Conservation (phyloP, 2,329 filamentous ascomycete genomes). For the Daldinia sp. region DNA sequence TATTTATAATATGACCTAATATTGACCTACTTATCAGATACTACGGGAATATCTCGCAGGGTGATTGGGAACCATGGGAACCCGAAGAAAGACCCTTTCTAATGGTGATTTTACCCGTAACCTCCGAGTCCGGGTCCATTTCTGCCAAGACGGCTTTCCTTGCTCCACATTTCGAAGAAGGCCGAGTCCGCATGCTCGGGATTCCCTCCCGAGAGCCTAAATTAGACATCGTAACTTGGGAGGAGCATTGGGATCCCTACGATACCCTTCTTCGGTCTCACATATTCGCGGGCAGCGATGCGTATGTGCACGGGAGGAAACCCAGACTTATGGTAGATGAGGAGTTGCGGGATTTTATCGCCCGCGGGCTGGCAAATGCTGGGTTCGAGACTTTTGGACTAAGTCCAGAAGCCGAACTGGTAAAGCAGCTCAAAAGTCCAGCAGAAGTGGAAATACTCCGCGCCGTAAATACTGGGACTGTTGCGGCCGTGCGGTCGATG, state of each 20-base stretch:
- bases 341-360: slow-evolving; percentile 70
- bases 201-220: slow-evolving; percentile 62
- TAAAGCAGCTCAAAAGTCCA: slow-evolving; percentile 65
- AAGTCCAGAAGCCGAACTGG: slow-evolving; percentile 61
- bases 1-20: neutral
- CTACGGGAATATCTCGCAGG: slow-evolving; percentile 68
- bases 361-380: slow-evolving; percentile 60
- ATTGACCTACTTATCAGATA: slow-evolving; percentile 47
- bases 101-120: slow-evolving; percentile 64
- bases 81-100: slow-evolving; percentile 70
- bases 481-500: slow-evolving; percentile 67
- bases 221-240: slow-evolving; percentile 65
- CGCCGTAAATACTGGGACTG: slow-evolving; percentile 70
- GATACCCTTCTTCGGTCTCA: slow-evolving; percentile 57
- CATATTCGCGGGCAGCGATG: slow-evolving; percentile 46
- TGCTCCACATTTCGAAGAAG: slow-evolving; percentile 67
- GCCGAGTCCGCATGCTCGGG: slow-evolving; percentile 63
- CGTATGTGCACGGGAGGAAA: slow-evolving; percentile 14
- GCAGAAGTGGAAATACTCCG: slow-evolving; percentile 65
- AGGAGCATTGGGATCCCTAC: slow-evolving; percentile 73
- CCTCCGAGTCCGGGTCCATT: slow-evolving; percentile 50
- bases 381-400: slow-evolving; percentile 67
- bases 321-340: slow-evolving; percentile 69
- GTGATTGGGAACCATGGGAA: slow-evolving; percentile 71
- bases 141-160: slow-evolving; percentile 66